Percentiles rank a stretch among this genome's conserved stretches.
These are phyloP conservation scores for Aspergillus novofumigatus DNA, from an alignment of 2,329 filamentous ascomycete genomes.

Conservation along the genomic window DNA sequence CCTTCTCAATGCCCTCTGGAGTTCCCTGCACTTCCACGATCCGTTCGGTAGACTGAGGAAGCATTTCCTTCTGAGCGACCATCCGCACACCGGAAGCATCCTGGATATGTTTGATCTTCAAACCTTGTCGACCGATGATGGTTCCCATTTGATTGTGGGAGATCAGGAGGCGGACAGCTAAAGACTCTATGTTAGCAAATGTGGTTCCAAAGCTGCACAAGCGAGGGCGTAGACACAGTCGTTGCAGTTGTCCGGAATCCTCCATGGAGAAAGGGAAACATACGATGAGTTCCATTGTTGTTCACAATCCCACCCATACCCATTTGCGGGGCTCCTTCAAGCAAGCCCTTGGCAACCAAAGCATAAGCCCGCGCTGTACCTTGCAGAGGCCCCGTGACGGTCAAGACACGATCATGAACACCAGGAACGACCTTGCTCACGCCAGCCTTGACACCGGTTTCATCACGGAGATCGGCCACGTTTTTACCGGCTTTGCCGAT, in stretches of 20 bases:
- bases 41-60: constrained; percentile 95
- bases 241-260: neutral
- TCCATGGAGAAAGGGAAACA: constrained; percentile 37
- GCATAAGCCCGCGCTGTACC: constrained; percentile 89
- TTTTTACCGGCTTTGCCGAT: constrained; percentile 99
- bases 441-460: constrained; percentile 95
- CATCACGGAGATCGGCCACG: constrained; percentile 91
- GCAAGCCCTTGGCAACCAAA: constrained; percentile 82
- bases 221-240: neutral
- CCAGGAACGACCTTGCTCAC: constrained; percentile 98
- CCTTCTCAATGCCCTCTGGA: constrained; percentile 90
- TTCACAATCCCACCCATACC: constrained; percentile 90
- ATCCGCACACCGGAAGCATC: constrained; percentile 95
- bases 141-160: constrained; percentile 99
- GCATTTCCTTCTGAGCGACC: constrained; percentile 99
- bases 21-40: constrained; percentile 96
- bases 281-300: constrained; percentile 92
- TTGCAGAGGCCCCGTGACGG: constrained; percentile 85
- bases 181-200: constrained; percentile 13
- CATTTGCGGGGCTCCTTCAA: constrained; percentile 90
- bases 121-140: constrained; percentile 91
- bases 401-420: constrained; percentile 94
- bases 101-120: constrained; percentile 99
- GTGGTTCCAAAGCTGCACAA: neutral
- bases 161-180: constrained; percentile 95